phyloP scores from a whole-genome alignment of 208 protist species.

The Leishmania guyanensis region DNA sequence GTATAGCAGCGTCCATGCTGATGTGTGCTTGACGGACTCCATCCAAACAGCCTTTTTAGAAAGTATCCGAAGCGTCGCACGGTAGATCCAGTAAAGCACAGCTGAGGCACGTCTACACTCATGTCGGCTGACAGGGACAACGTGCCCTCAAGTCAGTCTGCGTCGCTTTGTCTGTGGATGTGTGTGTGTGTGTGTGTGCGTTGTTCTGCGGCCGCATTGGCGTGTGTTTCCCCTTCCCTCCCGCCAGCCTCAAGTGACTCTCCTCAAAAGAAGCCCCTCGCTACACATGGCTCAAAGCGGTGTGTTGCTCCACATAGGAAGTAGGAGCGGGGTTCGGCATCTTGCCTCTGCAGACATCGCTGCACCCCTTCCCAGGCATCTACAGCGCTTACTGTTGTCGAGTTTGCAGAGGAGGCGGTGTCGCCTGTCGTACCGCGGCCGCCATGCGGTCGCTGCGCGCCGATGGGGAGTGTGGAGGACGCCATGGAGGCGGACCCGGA shows the following conservation, averaged over 20 bases:
- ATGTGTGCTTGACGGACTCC: background rate
- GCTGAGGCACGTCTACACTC: background rate
- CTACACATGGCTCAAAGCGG: slow-evolving; percentile 50
- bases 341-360: slow-evolving; percentile 17
- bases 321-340: slow-evolving; percentile 47
- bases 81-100: background rate
- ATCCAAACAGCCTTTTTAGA: background rate
- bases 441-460: background rate
- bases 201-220: background rate
- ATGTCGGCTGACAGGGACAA: slow-evolving; percentile 9
- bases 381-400: background rate
- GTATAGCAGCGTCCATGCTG: background rate
- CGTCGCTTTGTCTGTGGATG: background rate
- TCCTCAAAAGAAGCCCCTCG: slow-evolving; percentile 44
- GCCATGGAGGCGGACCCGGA: background rate
- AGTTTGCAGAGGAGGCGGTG: background rate
- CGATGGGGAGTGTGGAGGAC: slow-evolving; percentile 12
- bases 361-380: slow-evolving; percentile 10
- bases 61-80: background rate
- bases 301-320: slow-evolving; percentile 51
- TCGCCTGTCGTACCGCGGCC: background rate
- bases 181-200: background rate
- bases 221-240: background rate
- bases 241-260: background rate
- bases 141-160: background rate